A percentile compares a stretch with the other conserved stretches of the same genome.
Evolutionary conservation across 164 flowering plant species (phyloP).

Genomic region (Paratinospora sagittata): DNA sequence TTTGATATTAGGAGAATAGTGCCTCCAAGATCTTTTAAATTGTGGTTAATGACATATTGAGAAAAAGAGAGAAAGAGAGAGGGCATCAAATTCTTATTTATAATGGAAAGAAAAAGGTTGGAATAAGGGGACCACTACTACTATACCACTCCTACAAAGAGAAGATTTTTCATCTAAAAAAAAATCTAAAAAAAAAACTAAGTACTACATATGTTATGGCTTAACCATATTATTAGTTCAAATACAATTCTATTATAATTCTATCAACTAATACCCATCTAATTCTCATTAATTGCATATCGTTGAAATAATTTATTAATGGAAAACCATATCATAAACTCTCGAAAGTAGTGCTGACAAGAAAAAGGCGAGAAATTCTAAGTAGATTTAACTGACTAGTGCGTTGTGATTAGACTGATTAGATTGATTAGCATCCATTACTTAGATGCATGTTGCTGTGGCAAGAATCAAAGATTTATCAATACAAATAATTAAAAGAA

Average conservation of each 20-base stretch:
- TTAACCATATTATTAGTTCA: too few relatives aligned
- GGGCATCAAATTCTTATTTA: conserved; percentile 27
- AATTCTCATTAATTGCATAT: neutral
- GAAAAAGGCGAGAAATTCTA: neutral
- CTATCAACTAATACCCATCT: neutral
- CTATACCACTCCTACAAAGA: conserved; percentile 13
- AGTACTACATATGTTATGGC: too few relatives aligned
- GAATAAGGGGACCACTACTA: conserved; percentile 16
- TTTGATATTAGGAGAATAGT: conserved; percentile 4
- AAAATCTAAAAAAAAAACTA: neutral
- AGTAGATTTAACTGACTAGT: conserved; percentile 3
- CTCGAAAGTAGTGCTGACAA: neutral
- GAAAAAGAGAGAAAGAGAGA: conserved; percentile 1
- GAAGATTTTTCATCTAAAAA: conserved; percentile 12
- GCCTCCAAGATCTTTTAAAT: conserved; percentile 4
- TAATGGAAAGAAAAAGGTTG: conserved; percentile 5
- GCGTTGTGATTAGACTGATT: conserved; percentile 4
- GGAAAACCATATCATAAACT: neutral
- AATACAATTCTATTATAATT: too few relatives aligned
- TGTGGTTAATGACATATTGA: conserved; percentile 5
- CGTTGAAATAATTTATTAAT: neutral
- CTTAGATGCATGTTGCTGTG: neutral
- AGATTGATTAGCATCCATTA: neutral
- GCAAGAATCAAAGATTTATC: neutral
- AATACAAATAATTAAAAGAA: neutral